Evolutionary conservation across 768 basidiomycete species (phyloP).

Genomic region (Favolaschia claudopus): DNA sequence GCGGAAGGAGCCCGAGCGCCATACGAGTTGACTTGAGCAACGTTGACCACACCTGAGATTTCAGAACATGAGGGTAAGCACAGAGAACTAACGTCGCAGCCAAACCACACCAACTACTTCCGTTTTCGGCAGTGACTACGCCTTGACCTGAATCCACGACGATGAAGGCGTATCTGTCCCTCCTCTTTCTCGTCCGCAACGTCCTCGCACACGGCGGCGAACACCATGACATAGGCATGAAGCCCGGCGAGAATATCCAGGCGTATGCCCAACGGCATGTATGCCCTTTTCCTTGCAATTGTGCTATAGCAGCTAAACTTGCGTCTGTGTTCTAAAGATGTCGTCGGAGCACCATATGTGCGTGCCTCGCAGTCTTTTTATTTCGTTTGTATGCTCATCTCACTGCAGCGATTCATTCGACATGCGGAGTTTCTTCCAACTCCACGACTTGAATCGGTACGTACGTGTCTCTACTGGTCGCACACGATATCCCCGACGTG

Average conservation of each 20-base stretch:
- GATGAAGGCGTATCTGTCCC: slow-evolving; percentile 60
- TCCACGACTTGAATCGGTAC: slow-evolving; percentile 91
- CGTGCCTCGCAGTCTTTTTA: slow-evolving; percentile 24
- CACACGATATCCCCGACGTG: background rate
- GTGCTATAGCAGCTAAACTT: slow-evolving; percentile 16
- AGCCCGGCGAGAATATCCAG: slow-evolving; percentile 69
- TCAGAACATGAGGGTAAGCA: too few relatives aligned
- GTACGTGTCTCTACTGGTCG: slow-evolving; percentile 25
- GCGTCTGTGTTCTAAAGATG: slow-evolving; percentile 76
- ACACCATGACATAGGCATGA: slow-evolving; percentile 55
- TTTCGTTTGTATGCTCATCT: slow-evolving; percentile 6
- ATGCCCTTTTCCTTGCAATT: slow-evolving; percentile 45
- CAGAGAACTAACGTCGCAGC: too few relatives aligned
- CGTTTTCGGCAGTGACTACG: too few relatives aligned
- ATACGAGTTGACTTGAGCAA: too few relatives aligned
- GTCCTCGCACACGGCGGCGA: slow-evolving; percentile 64
- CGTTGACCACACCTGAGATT: too few relatives aligned
- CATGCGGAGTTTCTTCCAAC: slow-evolving; percentile 87
- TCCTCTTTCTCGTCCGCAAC: slow-evolving; percentile 42
- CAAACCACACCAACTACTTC: too few relatives aligned
- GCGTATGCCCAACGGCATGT: slow-evolving; percentile 93
- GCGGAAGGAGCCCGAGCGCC: too few relatives aligned
- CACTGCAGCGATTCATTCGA: slow-evolving; percentile 80
- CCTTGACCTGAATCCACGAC: slow-evolving; percentile 22
- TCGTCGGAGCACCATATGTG: slow-evolving; percentile 89